Conservation (phyloP, 495 filamentous ascomycete genomes). For the Haplographium delicatum region DNA sequence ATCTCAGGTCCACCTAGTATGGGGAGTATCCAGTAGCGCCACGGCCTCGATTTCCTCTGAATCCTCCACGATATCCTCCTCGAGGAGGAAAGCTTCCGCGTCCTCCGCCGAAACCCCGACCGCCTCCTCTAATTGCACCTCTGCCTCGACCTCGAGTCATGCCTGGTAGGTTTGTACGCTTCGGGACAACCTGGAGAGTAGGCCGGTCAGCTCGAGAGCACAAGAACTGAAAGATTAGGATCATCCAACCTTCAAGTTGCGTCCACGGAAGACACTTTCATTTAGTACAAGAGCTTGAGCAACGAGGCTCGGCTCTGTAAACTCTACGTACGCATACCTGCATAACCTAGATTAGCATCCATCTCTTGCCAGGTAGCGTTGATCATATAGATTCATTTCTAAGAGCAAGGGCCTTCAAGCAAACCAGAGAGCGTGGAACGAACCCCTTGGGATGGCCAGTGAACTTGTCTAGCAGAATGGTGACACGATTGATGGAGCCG, state of each 20-base stretch:
- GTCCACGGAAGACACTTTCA: conserved; percentile 91
- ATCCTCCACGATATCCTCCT: conserved; percentile 77
- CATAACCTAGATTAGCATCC: conserved; percentile 42
- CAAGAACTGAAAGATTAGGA: neutral
- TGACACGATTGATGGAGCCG: conserved; percentile 96
- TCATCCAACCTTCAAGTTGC: conserved; percentile 76
- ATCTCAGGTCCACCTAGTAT: conserved; percentile 49
- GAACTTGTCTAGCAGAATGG: conserved; percentile 96
- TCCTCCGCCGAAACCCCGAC: conserved; percentile 41
- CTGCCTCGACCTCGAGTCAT: conserved; percentile 74
- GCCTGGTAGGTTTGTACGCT: conserved; percentile 94
- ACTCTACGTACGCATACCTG: conserved; percentile 99
- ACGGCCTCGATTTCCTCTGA: conserved; percentile 69
- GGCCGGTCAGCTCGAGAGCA: conserved; percentile 18
- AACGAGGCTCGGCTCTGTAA: conserved; percentile 89
- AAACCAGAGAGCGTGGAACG: conserved; percentile 32
- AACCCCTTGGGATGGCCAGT: conserved; percentile 98
- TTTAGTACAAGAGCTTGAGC: conserved; percentile 92
- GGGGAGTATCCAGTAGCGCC: conserved; percentile 79
- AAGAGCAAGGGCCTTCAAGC: conserved; percentile 6
- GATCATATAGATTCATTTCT: conserved; percentile 24
- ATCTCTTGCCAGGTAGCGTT: conserved; percentile 50
- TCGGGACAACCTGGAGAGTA: conserved; percentile 72
- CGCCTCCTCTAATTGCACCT: conserved; percentile 48
- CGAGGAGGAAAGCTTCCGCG: conserved; percentile 59